Base-by-base conservation (phyloP, 768 basidiomycete species). In the Termitomyces sp. region DNA sequence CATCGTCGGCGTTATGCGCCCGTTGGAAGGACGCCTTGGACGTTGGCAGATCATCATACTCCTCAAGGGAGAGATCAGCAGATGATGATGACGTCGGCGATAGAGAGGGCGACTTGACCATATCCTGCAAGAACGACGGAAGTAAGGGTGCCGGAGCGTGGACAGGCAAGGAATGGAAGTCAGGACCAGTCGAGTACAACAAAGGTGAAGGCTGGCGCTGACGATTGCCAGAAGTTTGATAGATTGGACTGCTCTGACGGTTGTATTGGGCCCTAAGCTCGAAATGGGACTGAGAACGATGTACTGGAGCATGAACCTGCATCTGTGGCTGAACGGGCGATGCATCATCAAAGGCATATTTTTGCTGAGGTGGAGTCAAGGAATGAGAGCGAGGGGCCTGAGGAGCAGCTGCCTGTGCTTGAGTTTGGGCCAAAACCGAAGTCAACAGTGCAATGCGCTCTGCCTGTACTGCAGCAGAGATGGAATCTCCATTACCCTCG, bases 401-500 rank as follows among this genome's bases (percentile, higher is more conserved):
- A 26, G 63, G 54, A 18, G 61, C 52, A 35, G 52, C 54, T 1
- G 56, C 51, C 18, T 61, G 63, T 7, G 51, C 52, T 62, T 84
- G 80, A 18, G 81, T 81, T 66, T 85, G 84, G 2, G 83, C 73
- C 54, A 93, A 82, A 46, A 91, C 86, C 53, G 86, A 84, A 1
- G 89, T 88, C 52, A 93, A 79, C 20, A 93, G 78, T 28, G 87
- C 86, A 63, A 93, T 91, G 56, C 91, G 85, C 68, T 93, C 91
- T 16, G 89, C 86, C 71, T 93, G 91, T 46, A 93, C 90, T 26
- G 89, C 88, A 40, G 87, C 82, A 48, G 90, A 91, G 66, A 93
- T 90, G 4, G 89, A 92, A 70, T 93, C 91, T 3, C 90, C 89
- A 65, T 93, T 93, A 1, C 91, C 91, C 68, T 93, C 91, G 13